Evolutionary conservation across 495 filamentous ascomycete species (phyloP).

Genomic region (Penicillium silybi): DNA sequence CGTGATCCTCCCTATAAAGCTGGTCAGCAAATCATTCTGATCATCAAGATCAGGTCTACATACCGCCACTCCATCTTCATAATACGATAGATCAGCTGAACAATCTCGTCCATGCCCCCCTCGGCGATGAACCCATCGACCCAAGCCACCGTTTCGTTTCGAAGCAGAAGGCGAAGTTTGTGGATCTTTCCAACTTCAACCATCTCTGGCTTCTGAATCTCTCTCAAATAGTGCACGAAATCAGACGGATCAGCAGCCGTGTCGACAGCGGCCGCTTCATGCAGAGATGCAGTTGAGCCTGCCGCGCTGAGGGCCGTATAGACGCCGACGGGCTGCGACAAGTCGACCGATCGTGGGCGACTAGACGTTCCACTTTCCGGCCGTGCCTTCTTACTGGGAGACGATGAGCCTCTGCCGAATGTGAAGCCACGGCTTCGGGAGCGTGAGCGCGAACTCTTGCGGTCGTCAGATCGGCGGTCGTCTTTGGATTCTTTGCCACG

Average conservation of each 20-base stretch:
- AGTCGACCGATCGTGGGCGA: constrained; percentile 42
- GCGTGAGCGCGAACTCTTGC: constrained; percentile 55
- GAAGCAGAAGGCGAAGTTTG: constrained; percentile 83
- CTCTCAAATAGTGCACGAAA: constrained; percentile 74
- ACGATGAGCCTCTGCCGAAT: constrained; percentile 57
- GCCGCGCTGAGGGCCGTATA: constrained; percentile 45
- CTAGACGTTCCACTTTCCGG: constrained; percentile 39
- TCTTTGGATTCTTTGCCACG: constrained; percentile 41
- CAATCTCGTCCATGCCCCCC: constrained; percentile 90
- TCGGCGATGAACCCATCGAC: constrained; percentile 84
- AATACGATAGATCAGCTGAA: constrained; percentile 78
- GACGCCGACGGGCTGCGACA: constrained; percentile 41
- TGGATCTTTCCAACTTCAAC: constrained; percentile 93
- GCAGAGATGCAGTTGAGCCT: constrained; percentile 38
- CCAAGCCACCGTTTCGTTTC: constrained; percentile 94
- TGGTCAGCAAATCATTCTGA: constrained; percentile 7
- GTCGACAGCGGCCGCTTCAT: constrained; percentile 38
- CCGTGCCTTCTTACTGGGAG: constrained; percentile 55
- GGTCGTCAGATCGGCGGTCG: constrained; percentile 28
- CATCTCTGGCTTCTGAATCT: constrained; percentile 70
- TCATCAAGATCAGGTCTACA: constrained; percentile 20
- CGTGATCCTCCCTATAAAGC: constrained; percentile 83
- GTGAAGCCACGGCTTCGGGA: constrained; percentile 76
- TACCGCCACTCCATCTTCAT: constrained; percentile 97
- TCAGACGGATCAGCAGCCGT: constrained; percentile 63